phyloP scores from a whole-genome alignment of 192 early-diverging fungal genomes.

The Pilaira anomala region DNA sequence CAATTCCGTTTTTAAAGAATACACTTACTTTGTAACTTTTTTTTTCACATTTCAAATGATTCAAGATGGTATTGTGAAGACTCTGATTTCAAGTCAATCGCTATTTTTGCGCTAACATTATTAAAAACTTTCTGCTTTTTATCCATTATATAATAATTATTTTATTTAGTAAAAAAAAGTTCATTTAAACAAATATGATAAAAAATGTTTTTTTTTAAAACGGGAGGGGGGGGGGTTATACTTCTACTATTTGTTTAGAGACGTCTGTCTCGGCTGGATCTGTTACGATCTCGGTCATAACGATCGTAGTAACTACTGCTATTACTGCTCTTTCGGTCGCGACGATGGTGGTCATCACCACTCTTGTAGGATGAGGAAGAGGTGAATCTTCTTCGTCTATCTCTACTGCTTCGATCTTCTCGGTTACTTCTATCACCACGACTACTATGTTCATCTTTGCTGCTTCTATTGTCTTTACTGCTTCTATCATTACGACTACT shows the following conservation, averaged over 20 bases:
- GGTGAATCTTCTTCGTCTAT: slow-evolving; percentile 25
- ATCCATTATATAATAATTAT: background rate
- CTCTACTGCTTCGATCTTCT: slow-evolving; percentile 1
- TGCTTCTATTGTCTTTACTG: too few species aligned
- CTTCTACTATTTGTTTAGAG: too few species aligned
- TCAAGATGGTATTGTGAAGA: slow-evolving; percentile 14
- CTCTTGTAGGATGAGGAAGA: slow-evolving; percentile 33
- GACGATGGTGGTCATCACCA: slow-evolving; percentile 31
- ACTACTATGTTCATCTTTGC: too few species aligned
- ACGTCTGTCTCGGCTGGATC: too few species aligned
- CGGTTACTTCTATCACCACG: background rate
- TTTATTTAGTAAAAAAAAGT: too few species aligned
- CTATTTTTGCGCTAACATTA: slow-evolving; percentile 12
- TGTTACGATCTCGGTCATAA: too few species aligned
- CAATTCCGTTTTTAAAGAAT: too few species aligned
- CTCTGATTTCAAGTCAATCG: slow-evolving; percentile 18
- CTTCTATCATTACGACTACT: too few species aligned
- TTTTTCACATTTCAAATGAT: slow-evolving; percentile 10
- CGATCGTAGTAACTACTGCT: background rate
- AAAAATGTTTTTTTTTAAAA: too few species aligned
- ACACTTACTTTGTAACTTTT: background rate
- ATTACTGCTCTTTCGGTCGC: slow-evolving; percentile 30
- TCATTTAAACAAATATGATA: too few species aligned
- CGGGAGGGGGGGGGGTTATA: too few species aligned
- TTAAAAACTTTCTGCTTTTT: background rate